These are phyloP conservation scores for Rhexocercosporidium sp. DNA, from an alignment of 2,329 filamentous ascomycete genomes.

Conservation along the genomic window DNA sequence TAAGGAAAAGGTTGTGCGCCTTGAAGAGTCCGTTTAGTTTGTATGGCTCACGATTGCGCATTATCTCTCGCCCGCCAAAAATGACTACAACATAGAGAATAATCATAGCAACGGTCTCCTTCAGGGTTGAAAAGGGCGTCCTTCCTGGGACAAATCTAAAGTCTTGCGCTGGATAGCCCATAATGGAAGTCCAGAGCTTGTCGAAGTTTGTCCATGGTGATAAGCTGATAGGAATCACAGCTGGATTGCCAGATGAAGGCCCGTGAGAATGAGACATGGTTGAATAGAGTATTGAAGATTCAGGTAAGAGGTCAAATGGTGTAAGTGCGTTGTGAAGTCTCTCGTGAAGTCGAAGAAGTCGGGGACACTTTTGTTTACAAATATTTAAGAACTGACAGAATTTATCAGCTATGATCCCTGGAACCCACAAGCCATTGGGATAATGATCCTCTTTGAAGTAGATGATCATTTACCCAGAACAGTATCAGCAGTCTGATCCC, in stretches of 20 bases:
- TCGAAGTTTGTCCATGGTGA: slow-evolving; percentile 35
- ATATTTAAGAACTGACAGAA: slow-evolving; percentile 7
- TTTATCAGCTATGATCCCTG: slow-evolving; percentile 12
- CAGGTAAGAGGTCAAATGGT: not conserved
- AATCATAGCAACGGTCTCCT: slow-evolving; percentile 30
- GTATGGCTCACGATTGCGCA: slow-evolving; percentile 33
- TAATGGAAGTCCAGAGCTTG: slow-evolving; percentile 28
- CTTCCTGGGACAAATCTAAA: slow-evolving; percentile 32
- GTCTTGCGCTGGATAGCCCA: slow-evolving; percentile 32
- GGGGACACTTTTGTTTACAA: slow-evolving; percentile 19
- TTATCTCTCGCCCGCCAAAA: slow-evolving; percentile 37
- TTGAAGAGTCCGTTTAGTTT: slow-evolving; percentile 37
- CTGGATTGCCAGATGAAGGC: slow-evolving; percentile 17
- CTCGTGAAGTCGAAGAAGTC: not conserved
- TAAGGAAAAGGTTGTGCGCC: slow-evolving; percentile 38
- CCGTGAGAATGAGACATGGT: slow-evolving; percentile 26
- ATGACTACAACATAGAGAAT: slow-evolving; percentile 36
- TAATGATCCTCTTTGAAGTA: slow-evolving; percentile 4
- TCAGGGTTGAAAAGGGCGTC: slow-evolving; percentile 37
- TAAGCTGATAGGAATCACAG: slow-evolving; percentile 26
- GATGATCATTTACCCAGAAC: slow-evolving; percentile 9
- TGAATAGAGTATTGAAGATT: not conserved
- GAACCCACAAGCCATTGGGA: not conserved
- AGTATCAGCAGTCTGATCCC: slow-evolving; percentile 1
- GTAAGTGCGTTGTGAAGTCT: not conserved